Conservation (phyloP, 805 yeast species). For the Blastobotrys muscicola region DNA sequence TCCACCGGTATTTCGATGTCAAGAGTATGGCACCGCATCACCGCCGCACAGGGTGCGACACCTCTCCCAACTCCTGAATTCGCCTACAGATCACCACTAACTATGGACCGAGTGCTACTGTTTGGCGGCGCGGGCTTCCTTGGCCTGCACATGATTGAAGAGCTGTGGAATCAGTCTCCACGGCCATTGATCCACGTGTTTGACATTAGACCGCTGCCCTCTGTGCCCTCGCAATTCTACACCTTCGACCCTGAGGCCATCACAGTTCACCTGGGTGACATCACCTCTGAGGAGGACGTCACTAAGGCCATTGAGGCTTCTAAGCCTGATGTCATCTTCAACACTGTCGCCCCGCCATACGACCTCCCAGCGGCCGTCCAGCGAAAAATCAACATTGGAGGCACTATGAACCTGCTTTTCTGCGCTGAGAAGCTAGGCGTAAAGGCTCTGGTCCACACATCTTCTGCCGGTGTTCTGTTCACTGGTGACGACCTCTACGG, state of each 20-base stretch:
- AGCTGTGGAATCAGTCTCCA: slow-evolving; percentile 58
- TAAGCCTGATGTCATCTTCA: slow-evolving; percentile 71
- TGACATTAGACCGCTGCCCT: slow-evolving; percentile 85
- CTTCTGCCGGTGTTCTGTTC: slow-evolving; percentile 95
- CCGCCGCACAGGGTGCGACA: background rate
- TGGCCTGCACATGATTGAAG: slow-evolving; percentile 84
- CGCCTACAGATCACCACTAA: background rate
- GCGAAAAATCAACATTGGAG: slow-evolving; percentile 82
- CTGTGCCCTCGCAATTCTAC: slow-evolving; percentile 54
- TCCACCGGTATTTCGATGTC: no score
- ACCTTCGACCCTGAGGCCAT: slow-evolving; percentile 56
- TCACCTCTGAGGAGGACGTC: slow-evolving; percentile 67
- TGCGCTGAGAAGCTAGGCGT: slow-evolving; percentile 44
- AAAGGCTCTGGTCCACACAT: slow-evolving; percentile 76
- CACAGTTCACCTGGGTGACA: slow-evolving; percentile 66
- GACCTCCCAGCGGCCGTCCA: slow-evolving; percentile 76
- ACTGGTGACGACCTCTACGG: slow-evolving; percentile 88
- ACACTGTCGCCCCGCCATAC: slow-evolving; percentile 94
- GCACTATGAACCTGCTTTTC: slow-evolving; percentile 66
- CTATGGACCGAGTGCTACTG: slow-evolving; percentile 53
- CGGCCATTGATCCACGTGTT: slow-evolving; percentile 73
- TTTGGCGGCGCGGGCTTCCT: slow-evolving; percentile 96
- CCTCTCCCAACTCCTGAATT: no score
- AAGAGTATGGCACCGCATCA: no score
- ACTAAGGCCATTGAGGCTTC: slow-evolving; percentile 47